A percentile compares a stretch with the other conserved stretches of the same genome.
phyloP scores from a whole-genome alignment of 2,329 filamentous ascomycete species.

The Metarhizium robertsii region DNA sequence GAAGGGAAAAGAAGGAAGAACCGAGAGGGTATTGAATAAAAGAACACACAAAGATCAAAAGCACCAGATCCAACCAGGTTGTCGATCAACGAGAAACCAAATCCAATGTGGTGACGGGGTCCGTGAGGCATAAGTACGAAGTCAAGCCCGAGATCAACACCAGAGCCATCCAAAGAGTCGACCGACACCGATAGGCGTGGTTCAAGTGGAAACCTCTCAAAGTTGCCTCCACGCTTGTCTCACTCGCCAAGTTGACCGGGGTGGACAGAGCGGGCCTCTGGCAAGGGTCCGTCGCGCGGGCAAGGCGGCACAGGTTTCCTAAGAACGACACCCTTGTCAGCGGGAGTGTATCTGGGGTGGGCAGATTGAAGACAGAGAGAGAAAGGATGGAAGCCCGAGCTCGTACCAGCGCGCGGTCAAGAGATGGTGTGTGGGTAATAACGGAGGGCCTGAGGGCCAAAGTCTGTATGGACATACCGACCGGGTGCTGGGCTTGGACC shows the following conservation, averaged over 20 bases:
- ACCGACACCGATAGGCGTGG: constrained; percentile 9
- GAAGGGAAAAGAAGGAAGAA: constrained; percentile 36
- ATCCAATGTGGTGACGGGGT: constrained; percentile 33
- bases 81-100: constrained; percentile 36
- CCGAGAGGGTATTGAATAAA: constrained; percentile 33
- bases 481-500: constrained; percentile 2
- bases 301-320: constrained; percentile 8
- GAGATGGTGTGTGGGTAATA: constrained; percentile 7
- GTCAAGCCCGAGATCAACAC: constrained; percentile 30
- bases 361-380: constrained; percentile 6
- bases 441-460: neutral
- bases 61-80: constrained; percentile 34
- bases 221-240: constrained; percentile 27
- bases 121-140: constrained; percentile 38
- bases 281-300: constrained; percentile 10
- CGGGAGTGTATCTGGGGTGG: constrained; percentile 8
- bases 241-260: constrained; percentile 36
- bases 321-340: constrained; percentile 1
- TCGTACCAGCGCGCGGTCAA: constrained; percentile 4
- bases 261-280: constrained; percentile 10
- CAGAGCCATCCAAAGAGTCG: constrained; percentile 7
- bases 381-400: constrained; percentile 6
- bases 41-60: constrained; percentile 32
- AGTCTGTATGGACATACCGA: neutral
- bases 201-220: constrained; percentile 10